Percentiles rank a stretch among this genome's conserved stretches.
Conservation (phyloP, 176 grass and related monocot species). For the Zea luxurians region DNA sequence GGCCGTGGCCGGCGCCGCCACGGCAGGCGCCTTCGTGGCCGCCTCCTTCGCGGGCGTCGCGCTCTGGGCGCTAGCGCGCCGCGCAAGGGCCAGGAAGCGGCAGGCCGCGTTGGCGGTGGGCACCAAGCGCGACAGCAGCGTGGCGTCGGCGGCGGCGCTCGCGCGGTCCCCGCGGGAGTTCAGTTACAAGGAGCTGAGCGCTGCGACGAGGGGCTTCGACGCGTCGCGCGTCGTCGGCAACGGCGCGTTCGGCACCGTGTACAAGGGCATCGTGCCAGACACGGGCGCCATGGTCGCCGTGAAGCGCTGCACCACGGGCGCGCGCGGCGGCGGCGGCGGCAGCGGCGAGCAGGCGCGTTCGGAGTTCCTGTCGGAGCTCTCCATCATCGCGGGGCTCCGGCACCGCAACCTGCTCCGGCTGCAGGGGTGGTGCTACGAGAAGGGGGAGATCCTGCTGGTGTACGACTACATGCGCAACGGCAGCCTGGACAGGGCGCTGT, state of each 20-base stretch:
- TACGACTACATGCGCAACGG: slow-evolving; percentile 99
- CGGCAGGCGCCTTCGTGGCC: slow-evolving; percentile 68
- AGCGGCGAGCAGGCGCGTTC: slow-evolving; percentile 52
- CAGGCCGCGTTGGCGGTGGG: background rate
- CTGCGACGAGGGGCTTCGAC: slow-evolving; percentile 62
- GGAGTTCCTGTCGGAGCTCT: slow-evolving; percentile 90
- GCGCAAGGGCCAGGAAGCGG: slow-evolving; percentile 21
- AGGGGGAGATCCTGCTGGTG: slow-evolving; percentile 85
- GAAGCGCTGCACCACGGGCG: slow-evolving; percentile 79
- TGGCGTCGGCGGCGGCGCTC: slow-evolving; percentile 62
- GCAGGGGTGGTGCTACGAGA: slow-evolving; percentile 91
- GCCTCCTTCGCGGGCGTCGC: slow-evolving; percentile 68
- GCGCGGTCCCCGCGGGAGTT: slow-evolving; percentile 71
- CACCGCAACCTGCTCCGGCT: slow-evolving; percentile 91
- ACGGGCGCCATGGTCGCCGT: slow-evolving; percentile 95
- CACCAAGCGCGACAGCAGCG: slow-evolving; percentile 30
- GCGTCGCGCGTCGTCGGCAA: slow-evolving; percentile 79
- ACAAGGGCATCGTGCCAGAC: slow-evolving; percentile 90
- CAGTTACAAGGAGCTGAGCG: slow-evolving; percentile 80
- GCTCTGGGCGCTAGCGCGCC: slow-evolving; percentile 61
- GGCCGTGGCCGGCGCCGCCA: slow-evolving; percentile 70
- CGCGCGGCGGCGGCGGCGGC: slow-evolving; percentile 7
- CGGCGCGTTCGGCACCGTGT: slow-evolving; percentile 92
- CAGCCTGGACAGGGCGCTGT: slow-evolving; percentile 84
- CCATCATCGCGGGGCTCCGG: slow-evolving; percentile 93